Base-by-base conservation (phyloP, 129 eudicot genomes). In the Lonicera japonica region DNA sequence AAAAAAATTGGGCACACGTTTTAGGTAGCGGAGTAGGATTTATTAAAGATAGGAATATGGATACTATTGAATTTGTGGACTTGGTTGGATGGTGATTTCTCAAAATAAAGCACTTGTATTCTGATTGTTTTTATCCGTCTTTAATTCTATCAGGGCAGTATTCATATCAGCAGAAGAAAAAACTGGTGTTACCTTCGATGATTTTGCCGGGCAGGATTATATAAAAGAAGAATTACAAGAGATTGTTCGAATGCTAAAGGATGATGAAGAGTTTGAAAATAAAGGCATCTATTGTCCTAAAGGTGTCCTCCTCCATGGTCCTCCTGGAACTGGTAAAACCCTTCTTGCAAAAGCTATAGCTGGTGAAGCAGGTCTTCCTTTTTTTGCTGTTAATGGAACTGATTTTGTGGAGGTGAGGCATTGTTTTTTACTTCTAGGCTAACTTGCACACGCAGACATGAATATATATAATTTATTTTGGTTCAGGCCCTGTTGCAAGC, bases 251-350 rank as follows among this genome's bases (percentile, higher is more conserved):
- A 91, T 91, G 57, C 58, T 91, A 50, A 91, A 80, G 64, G 84
- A 87, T 74, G 96, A 87, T 25, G 90, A 82, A 79, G 95, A 84
- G 76, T 91, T 77, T 54, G 87, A 80, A 78, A 68, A 77, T 71
- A 87, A 80, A 73, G 97, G 97, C 48, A 91, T 91, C 22, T 91
- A 91, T 53, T 91, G 97, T 70, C 97, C 97, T 45, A 91, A 84
- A 71, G 97, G 97, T 54, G 97, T 91, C 57, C 82, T 91, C 56
- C 94, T 91, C 45, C 88, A 91, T 78, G 97, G 97, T n/a, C 97
- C 97, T 13, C 97, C 97, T 71, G 97, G 97, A 66, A 90, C 97
- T 46, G 97, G 97, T 77, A 91, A 91, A 80, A 91, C 97, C 39
- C 90, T 91, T 61, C 75, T 91, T 40, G 97, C 97, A 29, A 91